Evolutionary conservation across 2,329 filamentous ascomycete species (phyloP).

Genomic region (Chaetomium sp.): DNA sequence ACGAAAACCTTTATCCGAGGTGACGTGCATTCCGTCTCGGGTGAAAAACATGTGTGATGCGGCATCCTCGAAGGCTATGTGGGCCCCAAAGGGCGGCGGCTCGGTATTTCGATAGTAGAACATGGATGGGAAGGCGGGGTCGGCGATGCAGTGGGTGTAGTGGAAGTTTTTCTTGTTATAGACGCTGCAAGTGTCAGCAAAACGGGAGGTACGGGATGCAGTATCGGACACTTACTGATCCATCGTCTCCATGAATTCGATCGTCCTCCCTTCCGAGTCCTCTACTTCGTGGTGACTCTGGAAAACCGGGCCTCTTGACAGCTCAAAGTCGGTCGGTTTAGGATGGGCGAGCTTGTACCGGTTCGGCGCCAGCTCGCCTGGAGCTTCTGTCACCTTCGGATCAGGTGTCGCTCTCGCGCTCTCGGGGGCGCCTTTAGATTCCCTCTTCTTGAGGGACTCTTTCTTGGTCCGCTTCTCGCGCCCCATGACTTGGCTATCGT

Average conservation of each 20-base stretch:
- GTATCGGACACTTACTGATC: conserved; percentile 57
- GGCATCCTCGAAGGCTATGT: conserved; percentile 91
- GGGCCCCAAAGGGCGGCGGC: conserved; percentile 76
- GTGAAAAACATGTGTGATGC: conserved; percentile 84
- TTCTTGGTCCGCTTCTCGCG: conserved; percentile 64
- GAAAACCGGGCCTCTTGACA: conserved; percentile 59
- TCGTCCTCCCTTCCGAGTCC: conserved; percentile 51
- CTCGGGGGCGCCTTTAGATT: conserved; percentile 58
- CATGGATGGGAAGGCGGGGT: conserved; percentile 81
- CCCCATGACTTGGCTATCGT: conserved; percentile 43
- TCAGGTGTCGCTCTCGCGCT: conserved; percentile 61
- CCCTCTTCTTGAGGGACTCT: conserved; percentile 68
- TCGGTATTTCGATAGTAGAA: conserved; percentile 91
- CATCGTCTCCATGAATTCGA: conserved; percentile 64
- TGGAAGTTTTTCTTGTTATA: conserved; percentile 75
- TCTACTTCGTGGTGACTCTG: conserved; percentile 57
- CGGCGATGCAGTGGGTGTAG: conserved; percentile 88
- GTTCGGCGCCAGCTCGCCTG: conserved; percentile 54
- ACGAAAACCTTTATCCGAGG: conserved; percentile 89
- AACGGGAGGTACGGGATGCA: not conserved
- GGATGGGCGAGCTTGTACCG: conserved; percentile 67
- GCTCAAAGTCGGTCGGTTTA: conserved; percentile 63
- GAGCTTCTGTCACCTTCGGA: conserved; percentile 50
- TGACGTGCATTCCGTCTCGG: conserved; percentile 72
- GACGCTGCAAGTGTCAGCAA: conserved; percentile 49